phyloP scores from a whole-genome alignment of 176 grass and related monocot genomes.

The Triticum monococcum region DNA sequence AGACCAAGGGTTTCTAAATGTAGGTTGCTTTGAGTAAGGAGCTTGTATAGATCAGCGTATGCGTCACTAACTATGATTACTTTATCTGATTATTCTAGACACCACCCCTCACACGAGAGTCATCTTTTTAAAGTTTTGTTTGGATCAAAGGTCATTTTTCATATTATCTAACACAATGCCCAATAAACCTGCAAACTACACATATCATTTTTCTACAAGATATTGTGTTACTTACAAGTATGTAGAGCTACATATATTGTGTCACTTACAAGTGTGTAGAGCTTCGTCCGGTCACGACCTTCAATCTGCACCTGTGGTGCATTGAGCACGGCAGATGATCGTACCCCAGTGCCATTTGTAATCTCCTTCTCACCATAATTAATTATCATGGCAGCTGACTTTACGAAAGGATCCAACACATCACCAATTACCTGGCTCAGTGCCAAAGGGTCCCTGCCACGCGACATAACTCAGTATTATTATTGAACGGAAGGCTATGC shows the following conservation, averaged over 20 bases:
- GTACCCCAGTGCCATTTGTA: conserved; percentile 84
- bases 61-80: not conserved
- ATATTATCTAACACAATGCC: conserved; percentile 28
- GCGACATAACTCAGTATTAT: conserved; percentile 43
- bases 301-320: conserved; percentile 66
- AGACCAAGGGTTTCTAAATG: not conserved
- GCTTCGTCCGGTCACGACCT: conserved; percentile 63
- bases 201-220: conserved; percentile 39
- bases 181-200: conserved; percentile 15
- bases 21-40: not conserved
- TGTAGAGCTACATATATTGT: conserved; percentile 56
- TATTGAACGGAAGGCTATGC: conserved; percentile 13
- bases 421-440: conserved; percentile 90
- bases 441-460: conserved; percentile 83
- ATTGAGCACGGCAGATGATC: conserved; percentile 54
- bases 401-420: conserved; percentile 85
- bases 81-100: conserved; percentile 21
- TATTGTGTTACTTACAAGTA: conserved; percentile 81
- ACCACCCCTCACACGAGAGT: conserved; percentile 23
- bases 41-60: conserved; percentile 2
- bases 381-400: conserved; percentile 67
- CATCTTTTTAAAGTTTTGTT: conserved; percentile 24
- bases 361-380: conserved; percentile 81
- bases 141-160: conserved; percentile 42
- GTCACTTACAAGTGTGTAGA: conserved; percentile 98